Percentiles rank a stretch among this genome's conserved stretches.
Conservation (phyloP, 495 filamentous ascomycete genomes). For the Penicillium macrosclerotiorum region DNA sequence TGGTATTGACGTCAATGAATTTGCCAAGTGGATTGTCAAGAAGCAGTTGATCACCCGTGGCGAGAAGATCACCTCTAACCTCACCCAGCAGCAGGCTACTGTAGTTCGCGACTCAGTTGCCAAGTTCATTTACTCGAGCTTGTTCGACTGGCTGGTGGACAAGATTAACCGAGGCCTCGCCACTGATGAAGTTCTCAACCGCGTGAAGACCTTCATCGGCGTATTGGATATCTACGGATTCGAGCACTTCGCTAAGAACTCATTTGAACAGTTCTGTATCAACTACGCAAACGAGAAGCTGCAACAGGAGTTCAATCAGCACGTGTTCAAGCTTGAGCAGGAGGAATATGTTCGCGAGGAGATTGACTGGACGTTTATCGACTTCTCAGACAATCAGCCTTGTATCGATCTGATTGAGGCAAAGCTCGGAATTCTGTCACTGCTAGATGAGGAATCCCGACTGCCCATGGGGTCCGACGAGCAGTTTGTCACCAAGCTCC, state of each 20-base stretch:
- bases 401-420: conserved; percentile 99
- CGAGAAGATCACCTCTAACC: conserved; percentile 95
- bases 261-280: conserved; percentile 99
- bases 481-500: conserved; percentile 95
- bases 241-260: conserved; percentile 99
- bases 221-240: conserved; percentile 99
- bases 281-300: conserved; percentile 99
- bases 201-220: conserved; percentile 92
- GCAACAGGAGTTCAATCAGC: conserved; percentile 99
- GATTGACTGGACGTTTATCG: conserved; percentile 99
- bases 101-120: conserved; percentile 97
- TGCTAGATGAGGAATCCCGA: conserved; percentile 94
- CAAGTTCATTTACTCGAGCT: conserved; percentile 96
- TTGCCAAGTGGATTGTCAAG: conserved; percentile 99
- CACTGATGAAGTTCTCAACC: conserved; percentile 78
- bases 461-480: conserved; percentile 97
- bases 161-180: conserved; percentile 89
- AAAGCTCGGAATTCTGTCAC: conserved; percentile 86
- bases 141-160: conserved; percentile 98
- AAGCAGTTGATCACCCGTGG: conserved; percentile 96
- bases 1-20: conserved; percentile 81
- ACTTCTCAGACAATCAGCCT: conserved; percentile 99
- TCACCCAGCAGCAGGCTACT: conserved; percentile 88
- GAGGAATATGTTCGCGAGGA: conserved; percentile 96
- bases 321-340: conserved; percentile 99